Base-by-base conservation (phyloP, 441 rosid species). In the Mallotus repandus region DNA sequence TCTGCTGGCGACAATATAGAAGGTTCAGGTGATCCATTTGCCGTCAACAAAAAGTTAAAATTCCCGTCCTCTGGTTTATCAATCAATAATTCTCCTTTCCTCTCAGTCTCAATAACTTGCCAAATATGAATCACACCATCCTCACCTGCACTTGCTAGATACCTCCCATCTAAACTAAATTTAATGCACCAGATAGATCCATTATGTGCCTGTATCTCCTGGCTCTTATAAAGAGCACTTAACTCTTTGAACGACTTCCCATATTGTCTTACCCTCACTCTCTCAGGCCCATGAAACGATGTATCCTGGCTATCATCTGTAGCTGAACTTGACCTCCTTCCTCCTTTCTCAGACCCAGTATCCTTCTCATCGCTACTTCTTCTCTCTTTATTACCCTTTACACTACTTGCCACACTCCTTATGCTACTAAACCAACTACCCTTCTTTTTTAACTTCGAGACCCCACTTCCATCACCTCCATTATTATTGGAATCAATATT, bases 281-380 rank as follows among this genome's bases (percentile, higher is more conserved):
- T 84, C 78, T 76, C 86, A 77, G 86, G 86, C 68, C 84, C 97
- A 72, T 90, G 96, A 81, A 90, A 96, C 5, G 97, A 87, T 45
- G 82, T 87, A 71, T 96, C 98, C 73, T 90, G 99, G 78, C 97
- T 89, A 77, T 96, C 99, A 85, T 96, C 99, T 0, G 99, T 96
- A 45, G 97, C 99, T 9, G 99, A 96, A 81, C 99, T 96, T 0
- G 94, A 96, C 84, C 99, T 86, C 77, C 93, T 80, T 58, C 97
- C 99, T 60, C 97, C 98, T 87, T 88, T 90, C 74, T 91, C 99
- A 0, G 98, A 96, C 0, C 92, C 86, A 0, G 98, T 90, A 67
- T 96, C 98, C 80, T 84, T 86, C 77, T 96, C 99, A 70, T 96
- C 99, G 9, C 93, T 89, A 75, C 96, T 92, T 50, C 93, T 85